These are phyloP conservation scores for Syzygium oleosum DNA, from an alignment of 345 rosid species.

Conservation along the genomic window DNA sequence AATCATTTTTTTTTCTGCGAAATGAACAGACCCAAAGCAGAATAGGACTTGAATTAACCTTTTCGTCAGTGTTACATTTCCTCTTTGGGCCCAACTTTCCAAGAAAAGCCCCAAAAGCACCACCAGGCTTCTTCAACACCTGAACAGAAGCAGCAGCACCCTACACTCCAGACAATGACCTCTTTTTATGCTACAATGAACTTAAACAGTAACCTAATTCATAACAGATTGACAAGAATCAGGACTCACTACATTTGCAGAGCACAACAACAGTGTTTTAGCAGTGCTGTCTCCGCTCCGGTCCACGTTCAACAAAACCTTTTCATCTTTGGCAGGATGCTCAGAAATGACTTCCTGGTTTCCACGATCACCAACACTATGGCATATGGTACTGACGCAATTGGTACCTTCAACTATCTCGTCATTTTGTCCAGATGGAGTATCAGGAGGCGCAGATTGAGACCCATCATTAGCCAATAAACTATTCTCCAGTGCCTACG, in stretches of 20 bases:
- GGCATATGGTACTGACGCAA: neutral
- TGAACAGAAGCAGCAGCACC: conserved; percentile 42
- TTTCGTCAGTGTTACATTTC: conserved; percentile 29
- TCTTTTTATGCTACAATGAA: conserved; percentile 3
- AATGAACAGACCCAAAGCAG: neutral
- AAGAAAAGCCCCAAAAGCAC: conserved; percentile 49
- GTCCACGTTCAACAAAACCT: neutral
- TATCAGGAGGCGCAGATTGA: conserved; percentile 7
- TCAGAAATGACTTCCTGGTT: neutral
- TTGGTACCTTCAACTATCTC: neutral
- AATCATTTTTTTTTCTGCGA: neutral
- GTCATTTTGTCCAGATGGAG: conserved; percentile 3
- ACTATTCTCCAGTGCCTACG: conserved; percentile 31
- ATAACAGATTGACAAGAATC: neutral
- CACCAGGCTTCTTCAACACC: conserved; percentile 46
- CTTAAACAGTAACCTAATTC: neutral
- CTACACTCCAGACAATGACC: conserved; percentile 20
- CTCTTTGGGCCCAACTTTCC: conserved; percentile 36
- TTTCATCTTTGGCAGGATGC: neutral
- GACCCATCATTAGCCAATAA: conserved; percentile 18
- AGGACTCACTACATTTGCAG: conserved; percentile 25
- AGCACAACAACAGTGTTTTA: conserved; percentile 12
- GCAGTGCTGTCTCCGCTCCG: neutral
- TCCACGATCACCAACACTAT: neutral
- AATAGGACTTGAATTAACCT: conserved; percentile 19